These are phyloP conservation scores for Elasticomyces elasticus DNA, from an alignment of 495 filamentous ascomycete species.

Conservation along the genomic window DNA sequence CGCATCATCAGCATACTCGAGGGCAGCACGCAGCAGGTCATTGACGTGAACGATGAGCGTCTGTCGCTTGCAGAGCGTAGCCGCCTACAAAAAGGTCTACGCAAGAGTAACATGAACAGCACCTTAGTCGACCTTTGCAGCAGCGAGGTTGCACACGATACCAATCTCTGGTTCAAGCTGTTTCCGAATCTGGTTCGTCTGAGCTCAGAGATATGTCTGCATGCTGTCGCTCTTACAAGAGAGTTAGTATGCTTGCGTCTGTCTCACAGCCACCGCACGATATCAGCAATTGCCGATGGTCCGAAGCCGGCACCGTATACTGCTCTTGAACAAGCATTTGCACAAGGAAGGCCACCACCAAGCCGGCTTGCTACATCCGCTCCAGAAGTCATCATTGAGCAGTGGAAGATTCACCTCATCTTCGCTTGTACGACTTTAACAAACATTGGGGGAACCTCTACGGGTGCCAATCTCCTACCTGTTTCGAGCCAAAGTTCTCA, in stretches of 20 bases:
- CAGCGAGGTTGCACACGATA: constrained; percentile 90
- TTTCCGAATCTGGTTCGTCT: constrained; percentile 92
- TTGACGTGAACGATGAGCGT: constrained; percentile 87
- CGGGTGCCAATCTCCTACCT: constrained; percentile 39
- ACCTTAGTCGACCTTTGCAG: constrained; percentile 89
- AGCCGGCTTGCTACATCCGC: constrained; percentile 57
- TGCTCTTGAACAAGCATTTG: constrained; percentile 41
- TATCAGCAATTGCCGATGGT: constrained; percentile 66
- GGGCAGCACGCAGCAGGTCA: constrained; percentile 73
- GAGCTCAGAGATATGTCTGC: constrained; percentile 80
- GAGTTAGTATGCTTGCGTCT: constrained; percentile 87
- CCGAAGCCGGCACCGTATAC: constrained; percentile 52
- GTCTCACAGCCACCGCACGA: constrained; percentile 79
- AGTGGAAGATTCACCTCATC: constrained; percentile 97
- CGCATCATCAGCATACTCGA: constrained; percentile 88
- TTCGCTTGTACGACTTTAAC: constrained; percentile 94
- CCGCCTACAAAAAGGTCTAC: constrained; percentile 80
- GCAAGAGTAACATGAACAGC: constrained; percentile 71
- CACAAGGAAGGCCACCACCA: constrained; percentile 31
- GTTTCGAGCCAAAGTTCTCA: constrained; percentile 52
- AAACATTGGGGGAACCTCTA: constrained; percentile 49
- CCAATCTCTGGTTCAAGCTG: constrained; percentile 91
- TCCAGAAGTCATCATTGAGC: constrained; percentile 81
- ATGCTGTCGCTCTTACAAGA: constrained; percentile 77
- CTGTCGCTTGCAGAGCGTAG: constrained; percentile 87